A percentile compares a stretch with the other conserved stretches of the same genome.
These are phyloP conservation scores for Cinnamomum chago DNA, from an alignment of 164 flowering plant species.

Conservation along the genomic window DNA sequence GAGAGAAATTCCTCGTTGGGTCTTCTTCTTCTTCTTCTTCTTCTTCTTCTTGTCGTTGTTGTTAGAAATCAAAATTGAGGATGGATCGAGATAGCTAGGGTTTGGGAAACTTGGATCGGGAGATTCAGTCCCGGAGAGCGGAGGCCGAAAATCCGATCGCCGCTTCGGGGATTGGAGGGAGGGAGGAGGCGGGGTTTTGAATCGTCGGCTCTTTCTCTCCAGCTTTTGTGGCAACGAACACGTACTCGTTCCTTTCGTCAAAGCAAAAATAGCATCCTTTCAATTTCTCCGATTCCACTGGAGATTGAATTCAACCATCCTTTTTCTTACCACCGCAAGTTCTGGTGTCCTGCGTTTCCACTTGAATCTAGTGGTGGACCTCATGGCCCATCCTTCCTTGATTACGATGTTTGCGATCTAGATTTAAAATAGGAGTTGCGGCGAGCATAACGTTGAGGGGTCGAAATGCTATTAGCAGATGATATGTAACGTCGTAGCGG, in stretches of 20 bases:
- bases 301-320: background rate
- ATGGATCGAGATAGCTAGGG: background rate
- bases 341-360: background rate
- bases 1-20: too few relatives aligned
- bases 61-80: background rate
- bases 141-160: conserved; percentile 14
- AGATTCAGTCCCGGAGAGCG: conserved; percentile 13
- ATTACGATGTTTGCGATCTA: too few relatives aligned
- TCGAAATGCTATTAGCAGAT: too few relatives aligned
- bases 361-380: background rate
- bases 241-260: background rate
- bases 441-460: too few relatives aligned
- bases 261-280: too few relatives aligned
- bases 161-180: background rate
- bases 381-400: too few relatives aligned
- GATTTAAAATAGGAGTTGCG: too few relatives aligned
- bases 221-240: background rate
- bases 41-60: too few relatives aligned
- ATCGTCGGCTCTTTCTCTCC: background rate
- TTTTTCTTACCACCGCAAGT: background rate
- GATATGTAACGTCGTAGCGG: too few relatives aligned
- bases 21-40: too few relatives aligned
- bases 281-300: background rate
- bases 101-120: conserved; percentile 12
- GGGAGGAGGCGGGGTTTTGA: background rate